phyloP scores from a whole-genome alignment of 2,329 filamentous ascomycete species.

The Blastomyces percursus region DNA sequence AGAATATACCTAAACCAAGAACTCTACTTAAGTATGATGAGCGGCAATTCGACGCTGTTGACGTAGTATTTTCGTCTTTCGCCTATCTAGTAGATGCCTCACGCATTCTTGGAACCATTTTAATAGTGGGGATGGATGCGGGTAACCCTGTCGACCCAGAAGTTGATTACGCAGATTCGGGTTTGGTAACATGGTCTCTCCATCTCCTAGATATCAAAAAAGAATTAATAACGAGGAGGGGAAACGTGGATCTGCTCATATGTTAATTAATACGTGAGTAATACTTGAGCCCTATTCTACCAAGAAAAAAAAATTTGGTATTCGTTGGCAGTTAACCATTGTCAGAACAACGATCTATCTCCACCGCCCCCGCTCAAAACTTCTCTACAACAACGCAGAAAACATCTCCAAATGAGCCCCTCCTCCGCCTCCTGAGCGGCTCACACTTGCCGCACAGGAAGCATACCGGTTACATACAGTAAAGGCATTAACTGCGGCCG shows the following conservation, averaged over 20 bases:
- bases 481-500: neutral
- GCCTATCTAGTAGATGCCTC: constrained; percentile 25
- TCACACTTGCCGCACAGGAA: constrained; percentile 2
- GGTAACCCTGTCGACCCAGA: constrained; percentile 18
- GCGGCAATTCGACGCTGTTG: constrained; percentile 22
- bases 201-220: constrained; percentile 27
- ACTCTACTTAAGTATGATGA: constrained; percentile 25
- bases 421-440: neutral
- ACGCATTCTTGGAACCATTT: constrained; percentile 19
- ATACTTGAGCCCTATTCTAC: neutral
- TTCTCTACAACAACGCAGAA: neutral
- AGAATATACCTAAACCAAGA: constrained; percentile 21
- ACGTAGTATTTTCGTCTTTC: constrained; percentile 24
- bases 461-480: constrained; percentile 5
- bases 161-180: constrained; percentile 23
- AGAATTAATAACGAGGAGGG: constrained; percentile 42
- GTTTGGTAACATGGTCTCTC: constrained; percentile 30
- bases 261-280: constrained; percentile 47
- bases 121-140: constrained; percentile 12
- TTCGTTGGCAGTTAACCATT: neutral
- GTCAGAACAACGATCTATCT: constrained; percentile 5
- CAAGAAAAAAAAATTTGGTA: neutral
- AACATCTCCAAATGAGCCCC: constrained; percentile 6
- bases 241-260: constrained; percentile 49
- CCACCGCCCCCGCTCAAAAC: constrained; percentile 2